These are phyloP conservation scores for Candida incommunis DNA, from an alignment of 805 yeast genomes.

Conservation along the genomic window DNA sequence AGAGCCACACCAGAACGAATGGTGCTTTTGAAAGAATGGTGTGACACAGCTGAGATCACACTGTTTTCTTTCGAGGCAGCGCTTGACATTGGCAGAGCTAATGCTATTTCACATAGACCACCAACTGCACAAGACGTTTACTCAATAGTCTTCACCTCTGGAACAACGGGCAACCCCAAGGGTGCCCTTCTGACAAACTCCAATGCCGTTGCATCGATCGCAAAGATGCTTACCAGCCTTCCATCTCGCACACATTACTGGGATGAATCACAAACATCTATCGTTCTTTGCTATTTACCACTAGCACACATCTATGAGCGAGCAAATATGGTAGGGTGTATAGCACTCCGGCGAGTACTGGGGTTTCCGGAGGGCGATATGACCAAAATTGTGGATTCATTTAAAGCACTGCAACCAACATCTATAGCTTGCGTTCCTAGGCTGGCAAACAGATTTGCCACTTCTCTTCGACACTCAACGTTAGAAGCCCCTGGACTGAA, in stretches of 20 bases:
- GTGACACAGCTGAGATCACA: conserved; percentile 19
- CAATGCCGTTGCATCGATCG: conserved; percentile 35
- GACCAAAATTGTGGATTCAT: conserved; percentile 42
- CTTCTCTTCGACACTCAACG: conserved; percentile 38
- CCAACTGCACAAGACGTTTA: conserved; percentile 40
- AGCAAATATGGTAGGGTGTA: conserved; percentile 28
- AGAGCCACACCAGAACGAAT: neutral
- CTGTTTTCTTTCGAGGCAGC: conserved; percentile 31
- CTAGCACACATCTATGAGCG: conserved; percentile 48
- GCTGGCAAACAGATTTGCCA: conserved; percentile 45
- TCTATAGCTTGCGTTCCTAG: conserved; percentile 48
- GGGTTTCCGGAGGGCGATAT: conserved; percentile 44
- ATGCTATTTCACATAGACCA: conserved; percentile 32
- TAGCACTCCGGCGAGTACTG: conserved; percentile 34
- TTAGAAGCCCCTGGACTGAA: conserved; percentile 31
- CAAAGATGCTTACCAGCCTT: conserved; percentile 21
- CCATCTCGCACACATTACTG: neutral
- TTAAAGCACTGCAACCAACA: conserved; percentile 39
- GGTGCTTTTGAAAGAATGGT: conserved; percentile 10
- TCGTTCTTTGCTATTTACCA: conserved; percentile 28
- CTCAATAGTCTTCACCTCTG: conserved; percentile 51
- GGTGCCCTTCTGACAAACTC: conserved; percentile 49
- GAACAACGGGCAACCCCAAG: conserved; percentile 64
- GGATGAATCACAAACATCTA: neutral
- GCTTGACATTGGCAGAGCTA: conserved; percentile 27